A percentile compares a stretch with the other conserved stretches of the same genome.
Evolutionary conservation across 163 green algal genomes (phyloP).

Genomic region (Scenedesmus sp.): DNA sequence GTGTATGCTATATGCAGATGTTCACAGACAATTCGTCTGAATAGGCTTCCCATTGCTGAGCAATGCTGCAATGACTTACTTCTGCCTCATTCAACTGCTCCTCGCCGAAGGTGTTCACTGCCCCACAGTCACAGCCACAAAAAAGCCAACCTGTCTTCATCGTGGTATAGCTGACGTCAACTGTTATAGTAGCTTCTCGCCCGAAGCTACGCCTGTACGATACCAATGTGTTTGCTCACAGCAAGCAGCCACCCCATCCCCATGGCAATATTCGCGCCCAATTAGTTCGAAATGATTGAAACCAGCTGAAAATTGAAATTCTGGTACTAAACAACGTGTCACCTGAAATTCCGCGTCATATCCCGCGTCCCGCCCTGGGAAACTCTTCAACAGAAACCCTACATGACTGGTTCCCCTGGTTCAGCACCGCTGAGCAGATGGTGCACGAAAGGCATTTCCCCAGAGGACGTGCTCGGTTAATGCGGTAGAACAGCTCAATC

Average conservation of each 20-base stretch:
- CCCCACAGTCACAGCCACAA: not conserved
- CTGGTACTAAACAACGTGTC: too few relatives aligned
- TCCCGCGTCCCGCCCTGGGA: not conserved
- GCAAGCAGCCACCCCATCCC: not conserved
- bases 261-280: too few relatives aligned
- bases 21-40: not conserved
- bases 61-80: not conserved
- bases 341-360: not conserved
- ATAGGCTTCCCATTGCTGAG: not conserved
- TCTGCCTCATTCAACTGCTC: not conserved
- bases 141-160: not conserved
- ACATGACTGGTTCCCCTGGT: not conserved
- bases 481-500: too few relatives aligned
- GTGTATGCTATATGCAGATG: not conserved
- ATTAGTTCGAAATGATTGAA: too few relatives aligned
- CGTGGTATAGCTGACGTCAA: not conserved
- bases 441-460: too few relatives aligned
- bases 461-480: too few relatives aligned
- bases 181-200: not conserved
- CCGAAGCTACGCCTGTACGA: not conserved
- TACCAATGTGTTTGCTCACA: not conserved
- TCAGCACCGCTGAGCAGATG: not conserved
- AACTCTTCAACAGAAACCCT: not conserved
- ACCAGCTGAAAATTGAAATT: too few relatives aligned
- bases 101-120: not conserved